Evolutionary conservation across 139 green algal species (phyloP).

Genomic region (Chlorella sp.): DNA sequence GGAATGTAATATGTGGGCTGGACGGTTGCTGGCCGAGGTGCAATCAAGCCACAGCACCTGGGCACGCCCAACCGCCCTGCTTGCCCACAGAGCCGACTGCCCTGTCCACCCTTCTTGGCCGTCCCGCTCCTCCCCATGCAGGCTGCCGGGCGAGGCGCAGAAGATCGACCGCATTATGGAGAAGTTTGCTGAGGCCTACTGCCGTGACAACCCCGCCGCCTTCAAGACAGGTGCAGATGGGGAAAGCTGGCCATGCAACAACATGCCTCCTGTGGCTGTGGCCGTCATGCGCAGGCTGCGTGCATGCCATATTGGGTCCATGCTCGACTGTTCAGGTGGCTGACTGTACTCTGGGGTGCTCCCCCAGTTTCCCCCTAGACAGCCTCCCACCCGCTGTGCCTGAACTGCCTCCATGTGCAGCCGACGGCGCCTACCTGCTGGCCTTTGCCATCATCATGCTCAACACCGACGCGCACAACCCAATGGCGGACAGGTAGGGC

Average conservation of each 20-base stretch:
- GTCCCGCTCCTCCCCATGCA: not conserved
- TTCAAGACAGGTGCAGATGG: constrained; percentile 57
- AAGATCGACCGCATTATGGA: constrained; percentile 99
- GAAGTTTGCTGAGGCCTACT: constrained; percentile 90
- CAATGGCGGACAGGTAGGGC: constrained; percentile 73
- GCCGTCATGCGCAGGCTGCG: too few relatives aligned
- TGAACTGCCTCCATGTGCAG: not conserved
- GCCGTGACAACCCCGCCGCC: constrained; percentile 66
- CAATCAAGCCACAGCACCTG: not conserved
- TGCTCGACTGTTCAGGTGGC: too few relatives aligned
- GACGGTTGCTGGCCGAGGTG: not conserved
- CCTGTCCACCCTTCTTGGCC: not conserved
- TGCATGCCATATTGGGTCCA: too few relatives aligned
- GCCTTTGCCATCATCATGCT: constrained; percentile 96
- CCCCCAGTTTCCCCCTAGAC: too few relatives aligned
- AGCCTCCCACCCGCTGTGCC: too few relatives aligned
- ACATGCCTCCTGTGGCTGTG: too few relatives aligned
- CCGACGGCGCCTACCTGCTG: constrained; percentile 90
- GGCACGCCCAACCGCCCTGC: not conserved
- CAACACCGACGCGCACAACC: constrained; percentile 97
- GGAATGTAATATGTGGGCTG: too few relatives aligned
- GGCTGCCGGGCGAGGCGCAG: constrained; percentile 96
- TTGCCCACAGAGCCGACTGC: not conserved
- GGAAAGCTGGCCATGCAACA: not conserved
- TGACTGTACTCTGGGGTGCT: too few relatives aligned